phyloP scores from a whole-genome alignment of 805 yeast genomes.

The Lipomyces chichibuensis region DNA sequence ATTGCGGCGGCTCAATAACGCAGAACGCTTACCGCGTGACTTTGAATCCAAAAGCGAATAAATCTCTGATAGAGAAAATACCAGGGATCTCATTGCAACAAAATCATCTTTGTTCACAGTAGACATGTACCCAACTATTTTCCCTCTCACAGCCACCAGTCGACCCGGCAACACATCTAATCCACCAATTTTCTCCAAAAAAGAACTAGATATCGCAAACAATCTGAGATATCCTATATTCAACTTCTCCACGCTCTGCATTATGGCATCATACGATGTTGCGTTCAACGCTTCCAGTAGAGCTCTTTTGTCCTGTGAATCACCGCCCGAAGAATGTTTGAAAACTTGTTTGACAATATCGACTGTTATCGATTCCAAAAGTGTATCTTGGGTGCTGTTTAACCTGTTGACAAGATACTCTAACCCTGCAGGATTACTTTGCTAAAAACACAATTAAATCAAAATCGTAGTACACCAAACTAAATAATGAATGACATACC shows the following conservation, averaged over 20 bases:
- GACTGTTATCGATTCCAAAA: background rate
- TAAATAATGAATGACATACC: conserved; percentile 6
- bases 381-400: background rate
- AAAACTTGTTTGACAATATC: conserved; percentile 13
- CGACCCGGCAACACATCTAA: background rate
- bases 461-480: conserved; percentile 48
- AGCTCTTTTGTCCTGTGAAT: conserved; percentile 1
- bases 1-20: background rate
- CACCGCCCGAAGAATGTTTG: conserved; percentile 11
- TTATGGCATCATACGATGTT: conserved; percentile 4
- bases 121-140: background rate
- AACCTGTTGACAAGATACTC: conserved; percentile 5
- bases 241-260: background rate
- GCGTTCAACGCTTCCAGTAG: conserved; percentile 4
- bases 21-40: background rate
- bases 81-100: background rate
- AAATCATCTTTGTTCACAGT: background rate
- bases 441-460: conserved; percentile 45
- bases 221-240: background rate
- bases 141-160: background rate
- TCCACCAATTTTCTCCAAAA: background rate
- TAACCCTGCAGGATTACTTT: conserved; percentile 11
- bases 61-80: conserved; percentile 11
- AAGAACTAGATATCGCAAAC: conserved; percentile 4
- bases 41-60: background rate